Percentiles rank a stretch among this genome's conserved stretches.
These are phyloP conservation scores for Marsdenia floribunda DNA, from an alignment of 257 asterid species.

Conservation along the genomic window DNA sequence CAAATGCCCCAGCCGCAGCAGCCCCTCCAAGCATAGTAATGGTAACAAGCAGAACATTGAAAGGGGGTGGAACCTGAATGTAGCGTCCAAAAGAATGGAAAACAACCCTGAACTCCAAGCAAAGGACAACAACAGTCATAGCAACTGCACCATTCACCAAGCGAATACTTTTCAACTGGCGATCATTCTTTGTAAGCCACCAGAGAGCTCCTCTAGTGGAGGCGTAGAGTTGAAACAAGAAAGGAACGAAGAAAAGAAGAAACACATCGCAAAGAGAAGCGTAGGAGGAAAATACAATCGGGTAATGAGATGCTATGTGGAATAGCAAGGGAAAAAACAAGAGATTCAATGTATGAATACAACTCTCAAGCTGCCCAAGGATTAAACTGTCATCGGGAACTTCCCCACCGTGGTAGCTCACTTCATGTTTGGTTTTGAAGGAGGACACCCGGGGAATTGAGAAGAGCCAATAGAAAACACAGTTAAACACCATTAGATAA, in stretches of 20 bases:
- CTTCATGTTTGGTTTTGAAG: slow-evolving; percentile 67
- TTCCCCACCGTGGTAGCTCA: slow-evolving; percentile 75
- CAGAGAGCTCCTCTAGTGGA: slow-evolving; percentile 92
- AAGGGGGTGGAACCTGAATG: slow-evolving; percentile 94
- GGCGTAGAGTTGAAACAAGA: slow-evolving; percentile 83
- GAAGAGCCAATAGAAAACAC: slow-evolving; percentile 92
- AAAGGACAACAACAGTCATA: slow-evolving; percentile 61
- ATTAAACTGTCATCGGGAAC: slow-evolving; percentile 65
- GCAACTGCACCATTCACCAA: slow-evolving; percentile 86
- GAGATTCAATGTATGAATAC: slow-evolving; percentile 78
- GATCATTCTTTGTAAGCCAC: slow-evolving; percentile 92
- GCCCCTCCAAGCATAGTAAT: slow-evolving; percentile 93
- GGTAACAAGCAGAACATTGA: slow-evolving; percentile 79
- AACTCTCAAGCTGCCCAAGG: slow-evolving; percentile 84
- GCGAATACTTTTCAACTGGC: slow-evolving; percentile 73
- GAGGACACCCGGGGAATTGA: slow-evolving; percentile 80
- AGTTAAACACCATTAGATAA: slow-evolving; percentile 79
- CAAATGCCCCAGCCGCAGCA: slow-evolving; percentile 70
- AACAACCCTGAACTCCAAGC: slow-evolving; percentile 93
- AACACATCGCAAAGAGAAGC: slow-evolving; percentile 68
- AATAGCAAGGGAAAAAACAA: slow-evolving; percentile 67
- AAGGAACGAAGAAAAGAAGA: slow-evolving; percentile 82
- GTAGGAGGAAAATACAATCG: slow-evolving; percentile 56
- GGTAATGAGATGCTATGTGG: slow-evolving; percentile 74
- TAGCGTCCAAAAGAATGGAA: slow-evolving; percentile 94